A percentile compares a stretch with the other conserved stretches of the same genome.
These are phyloP conservation scores for Cyclostephanos invisitatus DNA, from an alignment of 108 stramenopile species.

Conservation along the genomic window DNA sequence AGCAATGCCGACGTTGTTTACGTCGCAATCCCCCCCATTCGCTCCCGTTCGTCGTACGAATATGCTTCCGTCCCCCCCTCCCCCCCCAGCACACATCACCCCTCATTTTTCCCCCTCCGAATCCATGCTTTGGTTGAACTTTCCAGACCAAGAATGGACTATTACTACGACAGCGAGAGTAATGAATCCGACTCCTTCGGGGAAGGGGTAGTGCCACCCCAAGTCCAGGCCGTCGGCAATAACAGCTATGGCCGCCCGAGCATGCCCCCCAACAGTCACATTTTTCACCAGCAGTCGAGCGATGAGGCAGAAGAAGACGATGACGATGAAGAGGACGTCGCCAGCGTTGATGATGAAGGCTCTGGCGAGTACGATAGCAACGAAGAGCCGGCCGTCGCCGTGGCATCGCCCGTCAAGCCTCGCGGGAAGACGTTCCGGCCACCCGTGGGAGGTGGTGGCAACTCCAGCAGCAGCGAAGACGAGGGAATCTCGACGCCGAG, in stretches of 20 bases:
- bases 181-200: constrained; percentile 15
- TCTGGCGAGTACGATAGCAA: constrained; percentile 22
- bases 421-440: constrained; percentile 25
- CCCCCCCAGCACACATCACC: no score
- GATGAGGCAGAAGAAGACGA: constrained; percentile 26
- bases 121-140: background rate
- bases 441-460: constrained; percentile 6
- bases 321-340: constrained; percentile 48
- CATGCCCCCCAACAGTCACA: constrained; percentile 12
- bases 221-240: constrained; percentile 18
- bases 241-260: constrained; percentile 22
- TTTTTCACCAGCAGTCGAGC: constrained; percentile 6
- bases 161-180: constrained; percentile 23
- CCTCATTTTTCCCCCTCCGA: background rate
- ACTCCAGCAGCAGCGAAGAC: constrained; percentile 18
- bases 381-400: constrained; percentile 27
- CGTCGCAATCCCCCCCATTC: background rate
- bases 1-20: background rate
- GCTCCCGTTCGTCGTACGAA: background rate
- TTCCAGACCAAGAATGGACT: constrained; percentile 14
- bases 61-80: background rate
- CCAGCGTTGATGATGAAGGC: constrained; percentile 28
- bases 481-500: background rate
- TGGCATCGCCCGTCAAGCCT: constrained; percentile 23
- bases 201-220: constrained; percentile 8